Evolutionary conservation across 1,139 yeast species (phyloP).

Genomic region (Dujonia santamariae): DNA sequence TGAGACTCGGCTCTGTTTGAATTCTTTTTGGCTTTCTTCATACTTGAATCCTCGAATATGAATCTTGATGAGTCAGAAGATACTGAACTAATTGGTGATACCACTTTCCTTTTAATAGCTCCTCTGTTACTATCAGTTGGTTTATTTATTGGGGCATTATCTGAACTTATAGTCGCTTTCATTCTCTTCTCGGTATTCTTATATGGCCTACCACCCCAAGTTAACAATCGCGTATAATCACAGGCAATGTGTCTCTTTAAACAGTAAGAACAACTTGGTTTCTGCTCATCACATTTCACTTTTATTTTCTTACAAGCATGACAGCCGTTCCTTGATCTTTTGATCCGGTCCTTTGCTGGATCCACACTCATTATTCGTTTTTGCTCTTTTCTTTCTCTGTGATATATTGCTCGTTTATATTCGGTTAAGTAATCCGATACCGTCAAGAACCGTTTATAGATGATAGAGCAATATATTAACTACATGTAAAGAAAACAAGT

Average conservation of each 20-base stretch:
- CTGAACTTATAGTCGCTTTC: not conserved
- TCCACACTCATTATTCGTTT: not conserved
- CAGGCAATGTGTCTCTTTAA: slow-evolving; percentile 44
- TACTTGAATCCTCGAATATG: too few species aligned
- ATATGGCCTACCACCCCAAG: slow-evolving; percentile 80
- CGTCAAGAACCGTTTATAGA: too few species aligned
- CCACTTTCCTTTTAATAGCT: not conserved
- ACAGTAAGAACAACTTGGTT: slow-evolving; percentile 67
- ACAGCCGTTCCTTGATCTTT: slow-evolving; percentile 51
- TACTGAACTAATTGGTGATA: too few species aligned
- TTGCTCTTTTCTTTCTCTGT: slow-evolving; percentile 1
- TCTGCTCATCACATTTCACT: slow-evolving; percentile 69
- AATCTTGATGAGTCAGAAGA: too few species aligned
- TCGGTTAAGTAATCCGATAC: too few species aligned
- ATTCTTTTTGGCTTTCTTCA: not conserved
- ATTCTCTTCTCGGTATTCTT: slow-evolving; percentile 35
- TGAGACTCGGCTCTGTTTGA: too few species aligned
- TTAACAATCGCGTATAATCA: slow-evolving; percentile 62
- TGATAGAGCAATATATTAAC: too few species aligned
- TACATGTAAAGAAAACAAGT: too few species aligned
- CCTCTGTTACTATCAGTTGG: not conserved
- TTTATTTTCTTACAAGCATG: slow-evolving; percentile 66
- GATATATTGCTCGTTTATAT: too few species aligned
- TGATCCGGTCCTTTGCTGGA: not conserved
- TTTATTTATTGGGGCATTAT: not conserved